These are phyloP conservation scores for Pueraria montana DNA, from an alignment of 306 rosid genomes.

Conservation along the genomic window DNA sequence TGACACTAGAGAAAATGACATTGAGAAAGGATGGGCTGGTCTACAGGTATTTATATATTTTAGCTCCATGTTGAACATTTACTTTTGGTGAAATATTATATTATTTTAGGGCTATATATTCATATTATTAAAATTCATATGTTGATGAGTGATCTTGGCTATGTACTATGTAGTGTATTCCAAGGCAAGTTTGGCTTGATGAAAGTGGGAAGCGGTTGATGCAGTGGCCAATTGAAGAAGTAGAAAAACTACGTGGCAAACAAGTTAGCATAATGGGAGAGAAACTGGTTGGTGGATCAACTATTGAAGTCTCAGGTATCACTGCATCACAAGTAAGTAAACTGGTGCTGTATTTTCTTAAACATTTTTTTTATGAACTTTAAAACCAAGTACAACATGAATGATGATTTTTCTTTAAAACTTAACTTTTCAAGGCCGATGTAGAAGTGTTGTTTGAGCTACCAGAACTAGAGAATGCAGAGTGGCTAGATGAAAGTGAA, in stretches of 20 bases:
- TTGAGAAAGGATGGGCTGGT: slow-evolving; percentile 79
- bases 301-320: slow-evolving; percentile 61
- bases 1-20: slow-evolving; percentile 54
- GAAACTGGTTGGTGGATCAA: slow-evolving; percentile 53
- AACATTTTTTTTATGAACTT: neutral
- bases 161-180: slow-evolving; percentile 58
- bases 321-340: slow-evolving; percentile 70
- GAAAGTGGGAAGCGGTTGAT: slow-evolving; percentile 59
- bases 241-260: slow-evolving; percentile 53
- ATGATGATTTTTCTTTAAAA: neutral
- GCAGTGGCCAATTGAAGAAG: slow-evolving; percentile 74
- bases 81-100: too few species aligned
- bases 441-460: slow-evolving; percentile 67
- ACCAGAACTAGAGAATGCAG: slow-evolving; percentile 51
- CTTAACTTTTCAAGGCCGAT: slow-evolving; percentile 60
- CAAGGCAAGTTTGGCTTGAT: slow-evolving; percentile 70
- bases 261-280: slow-evolving; percentile 49
- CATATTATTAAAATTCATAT: neutral
- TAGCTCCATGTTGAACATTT: neutral
- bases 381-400: neutral
- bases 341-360: neutral
- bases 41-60: slow-evolving; percentile 60
- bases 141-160: slow-evolving; percentile 23
- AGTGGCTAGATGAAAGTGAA: slow-evolving; percentile 49
- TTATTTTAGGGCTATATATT: too few species aligned